These are phyloP conservation scores for Tagetes erecta DNA, from an alignment of 129 eudicot species.

Conservation along the genomic window DNA sequence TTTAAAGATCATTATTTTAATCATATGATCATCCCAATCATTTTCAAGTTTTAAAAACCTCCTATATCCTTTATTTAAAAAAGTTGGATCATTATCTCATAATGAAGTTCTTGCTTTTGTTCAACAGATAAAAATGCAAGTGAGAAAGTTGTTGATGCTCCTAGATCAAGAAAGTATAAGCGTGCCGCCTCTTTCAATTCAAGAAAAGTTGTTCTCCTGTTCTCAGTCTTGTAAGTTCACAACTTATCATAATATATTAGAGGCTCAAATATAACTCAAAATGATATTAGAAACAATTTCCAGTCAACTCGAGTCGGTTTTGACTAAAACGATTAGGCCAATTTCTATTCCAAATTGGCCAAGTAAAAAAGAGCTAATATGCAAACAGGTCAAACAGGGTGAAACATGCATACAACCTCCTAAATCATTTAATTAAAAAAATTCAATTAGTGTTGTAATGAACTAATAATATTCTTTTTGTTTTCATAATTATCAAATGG, in stretches of 20 bases:
- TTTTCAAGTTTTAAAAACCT: neutral
- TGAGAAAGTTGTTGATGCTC: constrained; percentile 54
- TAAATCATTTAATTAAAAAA: neutral
- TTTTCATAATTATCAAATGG: neutral
- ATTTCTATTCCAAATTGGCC: neutral
- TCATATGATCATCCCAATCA: too few relatives aligned
- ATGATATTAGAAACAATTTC: neutral
- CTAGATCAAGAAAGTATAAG: constrained; percentile 75
- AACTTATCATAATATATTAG: constrained; percentile 13
- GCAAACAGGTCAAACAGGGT: neutral
- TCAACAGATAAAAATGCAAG: constrained; percentile 52
- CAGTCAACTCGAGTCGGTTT: neutral
- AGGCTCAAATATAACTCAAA: neutral
- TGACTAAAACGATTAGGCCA: neutral
- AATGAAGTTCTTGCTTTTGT: constrained; percentile 10
- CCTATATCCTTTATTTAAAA: neutral
- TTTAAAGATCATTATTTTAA: too few relatives aligned
- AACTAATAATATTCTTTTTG: neutral
- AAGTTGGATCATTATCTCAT: neutral
- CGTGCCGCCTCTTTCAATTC: constrained; percentile 80
- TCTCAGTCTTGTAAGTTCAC: constrained; percentile 79
- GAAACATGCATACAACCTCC: neutral
- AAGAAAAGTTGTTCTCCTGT: constrained; percentile 79
- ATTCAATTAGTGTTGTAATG: neutral
- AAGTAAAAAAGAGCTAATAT: neutral